Evolutionary conservation across 73 alveolate species (phyloP), one percentile per base, ranked within the genome.

Genomic region (Urostyla sp.): DNA sequence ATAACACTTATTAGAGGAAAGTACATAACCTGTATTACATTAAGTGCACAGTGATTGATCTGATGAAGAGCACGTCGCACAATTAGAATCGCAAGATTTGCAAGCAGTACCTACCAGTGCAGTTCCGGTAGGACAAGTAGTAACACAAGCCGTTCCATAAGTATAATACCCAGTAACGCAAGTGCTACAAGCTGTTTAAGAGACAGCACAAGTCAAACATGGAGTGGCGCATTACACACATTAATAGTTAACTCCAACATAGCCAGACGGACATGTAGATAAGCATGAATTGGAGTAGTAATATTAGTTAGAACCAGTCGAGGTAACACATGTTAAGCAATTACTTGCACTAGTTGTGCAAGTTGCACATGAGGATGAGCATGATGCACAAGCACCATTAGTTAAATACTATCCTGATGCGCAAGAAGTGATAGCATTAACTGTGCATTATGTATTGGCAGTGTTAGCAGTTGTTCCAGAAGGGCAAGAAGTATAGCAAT

Each of bases 401-500:
- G n/a, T n/a, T n/a, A n/a, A n/a, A n/a, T n/a, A n/a, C n/a, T n/a
- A n/a, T n/a, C n/a, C n/a, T n/a, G n/a, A n/a, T n/a, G n/a, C n/a
- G n/a, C n/a, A n/a, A n/a, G n/a, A n/a, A n/a, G n/a, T n/a, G n/a
- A n/a, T n/a, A n/a, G n/a, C n/a, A n/a, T n/a, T n/a, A n/a, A 58
- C 80, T 10, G 36, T 31, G 28, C 75, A 58, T 5, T 11, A n/a
- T 7, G 13, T 26, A 6, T 15, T 58, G 10, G 27, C 31, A 31
- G 20, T 31, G 37, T 58, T 27, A 6, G 75, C 40, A 28, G 75
- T 58, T 3, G 75, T 58, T 3, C 75, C 60, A 21, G 37, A 45
- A 27, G 79, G 79, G 30, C 79, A 63, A 36, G 6, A 30, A 13
- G 61, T 38, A 37, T 38, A 40, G 79, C 79, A 63, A 8, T 40